Base-by-base conservation (phyloP, 1,284 basidiomycete genomes). In the Ceratobasidium sp. region DNA sequence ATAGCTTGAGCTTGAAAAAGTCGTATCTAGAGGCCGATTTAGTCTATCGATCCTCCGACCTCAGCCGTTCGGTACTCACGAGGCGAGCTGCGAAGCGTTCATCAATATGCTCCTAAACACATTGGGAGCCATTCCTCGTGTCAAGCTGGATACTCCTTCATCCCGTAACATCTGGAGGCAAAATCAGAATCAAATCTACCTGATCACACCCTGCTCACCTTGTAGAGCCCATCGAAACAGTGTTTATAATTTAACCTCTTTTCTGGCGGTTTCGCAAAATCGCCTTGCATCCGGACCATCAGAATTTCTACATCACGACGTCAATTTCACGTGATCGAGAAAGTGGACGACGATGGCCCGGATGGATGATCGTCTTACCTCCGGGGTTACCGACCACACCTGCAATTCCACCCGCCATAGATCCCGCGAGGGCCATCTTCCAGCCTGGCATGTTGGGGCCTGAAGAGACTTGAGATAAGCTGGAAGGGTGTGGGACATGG, bases 81-180 rank as follows among this genome's bases (percentile, higher is more conserved):
- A 95, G 2, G 94, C 95, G 20, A 97, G 90, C 84, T 97, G 96
- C 84, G 92, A 94, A 57, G 94, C 94, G 84, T 96, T 97, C 96
- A 97, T 97, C 80, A 97, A 85, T 3, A 97, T 83, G 0, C 94
- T 93, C 83, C 96, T 90, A 83, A 96, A 91, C 12, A 95, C 91
- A 82, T 97, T 97, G 0, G 96, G 96, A 0, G 89, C 92, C 7
- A 94, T 88, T n/a, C 96, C 96, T 52, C 96, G 91, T 42, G 85
- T 87, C 70, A 96, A 89, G 0, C 94, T 93, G 0, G 90, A 90
- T 20, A 86, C 80, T 2, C 96, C 96, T 85, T 97, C 96, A 82
- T 96, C 94, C 10, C 90, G 87, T 17, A 95, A 89, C 94, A 96
- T 96, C 91, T 94, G 87, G 23, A 89, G 81, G 1, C 10, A 54